Conservation (phyloP, 257 asterid genomes). For the Nicotiana sylvestris region DNA sequence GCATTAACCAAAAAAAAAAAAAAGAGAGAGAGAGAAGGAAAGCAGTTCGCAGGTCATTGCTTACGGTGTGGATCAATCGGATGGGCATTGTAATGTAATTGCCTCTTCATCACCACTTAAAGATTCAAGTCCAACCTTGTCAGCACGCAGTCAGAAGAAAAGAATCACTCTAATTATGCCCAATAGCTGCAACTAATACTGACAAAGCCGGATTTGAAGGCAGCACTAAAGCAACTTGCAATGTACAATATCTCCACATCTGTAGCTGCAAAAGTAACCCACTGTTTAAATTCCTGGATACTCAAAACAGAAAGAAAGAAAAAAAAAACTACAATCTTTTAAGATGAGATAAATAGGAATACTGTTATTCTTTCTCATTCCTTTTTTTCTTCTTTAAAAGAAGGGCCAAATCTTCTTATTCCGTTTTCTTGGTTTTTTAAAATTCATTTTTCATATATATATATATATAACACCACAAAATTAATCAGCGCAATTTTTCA, state of each 20-base stretch:
- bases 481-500: background rate
- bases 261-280: background rate
- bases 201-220: background rate
- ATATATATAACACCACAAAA: background rate
- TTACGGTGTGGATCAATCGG: conserved; percentile 63
- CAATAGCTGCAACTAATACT: background rate
- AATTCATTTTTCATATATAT: background rate
- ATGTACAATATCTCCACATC: conserved; percentile 2
- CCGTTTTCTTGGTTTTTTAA: background rate
- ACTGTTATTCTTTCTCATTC: background rate
- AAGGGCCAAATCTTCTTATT: conserved; percentile 1
- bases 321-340: background rate
- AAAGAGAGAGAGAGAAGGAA: background rate
- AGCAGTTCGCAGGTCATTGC: conserved; percentile 19
- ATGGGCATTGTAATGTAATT: conserved; percentile 53
- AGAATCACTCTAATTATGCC: conserved; percentile 16
- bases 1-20: background rate
- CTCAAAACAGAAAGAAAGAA: background rate
- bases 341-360: conserved; percentile 1
- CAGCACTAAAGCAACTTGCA: background rate
- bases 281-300: background rate
- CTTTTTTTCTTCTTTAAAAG: background rate
- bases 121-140: background rate
- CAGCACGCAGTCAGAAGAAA: background rate
- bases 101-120: conserved; percentile 57